Percentiles rank a stretch among this genome's conserved stretches.
Evolutionary conservation across 108 stramenopile species (phyloP).

Genomic region (Fistulifera pelliculosa): DNA sequence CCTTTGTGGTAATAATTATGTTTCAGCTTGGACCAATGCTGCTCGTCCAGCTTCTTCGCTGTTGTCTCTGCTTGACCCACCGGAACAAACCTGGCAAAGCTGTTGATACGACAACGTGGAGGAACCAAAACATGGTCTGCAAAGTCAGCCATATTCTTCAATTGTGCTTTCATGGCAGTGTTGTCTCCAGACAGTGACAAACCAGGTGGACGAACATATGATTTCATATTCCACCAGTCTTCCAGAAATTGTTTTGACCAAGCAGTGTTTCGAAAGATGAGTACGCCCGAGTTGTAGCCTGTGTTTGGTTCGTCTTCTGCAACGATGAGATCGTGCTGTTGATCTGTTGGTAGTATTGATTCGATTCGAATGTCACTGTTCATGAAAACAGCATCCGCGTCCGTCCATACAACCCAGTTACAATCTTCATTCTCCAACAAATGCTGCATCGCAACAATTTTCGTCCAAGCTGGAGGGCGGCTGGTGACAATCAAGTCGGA

Average conservation of each 20-base stretch:
- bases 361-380: conserved; percentile 28
- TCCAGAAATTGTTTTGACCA: conserved; percentile 20
- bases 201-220: conserved; percentile 18
- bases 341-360: conserved; percentile 12
- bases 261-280: conserved; percentile 14
- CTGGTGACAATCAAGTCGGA: conserved; percentile 12
- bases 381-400: conserved; percentile 42
- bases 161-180: conserved; percentile 10
- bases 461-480: conserved; percentile 26
- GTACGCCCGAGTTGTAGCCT: conserved; percentile 20
- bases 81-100: conserved; percentile 14
- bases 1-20: conserved; percentile 24
- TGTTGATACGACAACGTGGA: conserved; percentile 18
- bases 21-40: conserved; percentile 15
- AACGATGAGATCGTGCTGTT: conserved; percentile 11
- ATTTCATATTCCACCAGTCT: conserved; percentile 24
- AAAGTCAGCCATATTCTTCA: conserved; percentile 11
- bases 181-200: conserved; percentile 20
- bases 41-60: conserved; percentile 5
- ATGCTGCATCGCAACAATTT: conserved; percentile 15
- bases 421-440: conserved; percentile 14
- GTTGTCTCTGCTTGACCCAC: neutral
- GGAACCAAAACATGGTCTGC: conserved; percentile 14
- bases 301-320: conserved; percentile 5
- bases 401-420: conserved; percentile 27